phyloP scores from a whole-genome alignment of 2,329 filamentous ascomycete species.

The Elsinoe australis region DNA sequence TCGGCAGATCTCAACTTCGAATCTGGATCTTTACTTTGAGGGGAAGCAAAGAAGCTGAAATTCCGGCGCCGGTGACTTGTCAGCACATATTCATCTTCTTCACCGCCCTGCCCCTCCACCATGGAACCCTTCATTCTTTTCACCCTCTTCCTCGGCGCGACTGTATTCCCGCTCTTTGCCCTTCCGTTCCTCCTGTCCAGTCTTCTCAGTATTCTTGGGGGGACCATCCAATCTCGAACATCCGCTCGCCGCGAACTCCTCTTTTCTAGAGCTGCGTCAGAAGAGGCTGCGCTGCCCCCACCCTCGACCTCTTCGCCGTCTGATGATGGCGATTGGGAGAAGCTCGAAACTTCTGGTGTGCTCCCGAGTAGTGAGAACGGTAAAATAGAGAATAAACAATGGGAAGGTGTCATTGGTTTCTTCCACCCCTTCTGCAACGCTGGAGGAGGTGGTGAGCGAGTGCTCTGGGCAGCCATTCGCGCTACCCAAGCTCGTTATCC shows the following conservation, averaged over 20 bases:
- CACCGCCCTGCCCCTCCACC: not conserved
- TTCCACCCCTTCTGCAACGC: constrained; percentile 99
- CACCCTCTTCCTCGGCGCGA: constrained; percentile 23
- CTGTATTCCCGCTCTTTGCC: constrained; percentile 21
- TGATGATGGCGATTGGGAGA: constrained; percentile 63
- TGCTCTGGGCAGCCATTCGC: constrained; percentile 90
- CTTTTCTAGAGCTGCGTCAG: constrained; percentile 24
- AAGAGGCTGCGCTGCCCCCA: constrained; percentile 23
- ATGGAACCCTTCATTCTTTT: constrained; percentile 19
- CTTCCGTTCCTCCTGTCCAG: constrained; percentile 24
- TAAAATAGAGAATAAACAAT: constrained; percentile 42
- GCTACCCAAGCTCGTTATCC: constrained; percentile 87
- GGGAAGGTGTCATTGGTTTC: constrained; percentile 84
- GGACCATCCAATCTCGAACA: constrained; percentile 26
- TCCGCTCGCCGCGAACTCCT: constrained; percentile 29
- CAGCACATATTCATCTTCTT: not conserved
- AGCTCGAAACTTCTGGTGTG: constrained; percentile 42
- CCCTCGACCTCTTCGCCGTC: constrained; percentile 19
- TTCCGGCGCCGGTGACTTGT: not conserved
- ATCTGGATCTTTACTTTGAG: no score
- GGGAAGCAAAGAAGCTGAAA: no score
- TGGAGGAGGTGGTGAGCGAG: constrained; percentile 88
- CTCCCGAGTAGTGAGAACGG: constrained; percentile 13
- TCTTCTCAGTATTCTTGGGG: constrained; percentile 25
- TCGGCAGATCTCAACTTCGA: no score